A percentile compares a stretch with the other conserved stretches of the same genome.
phyloP scores from a whole-genome alignment of 1,139 yeast species.

The Kurtzmaniella natalensis region DNA sequence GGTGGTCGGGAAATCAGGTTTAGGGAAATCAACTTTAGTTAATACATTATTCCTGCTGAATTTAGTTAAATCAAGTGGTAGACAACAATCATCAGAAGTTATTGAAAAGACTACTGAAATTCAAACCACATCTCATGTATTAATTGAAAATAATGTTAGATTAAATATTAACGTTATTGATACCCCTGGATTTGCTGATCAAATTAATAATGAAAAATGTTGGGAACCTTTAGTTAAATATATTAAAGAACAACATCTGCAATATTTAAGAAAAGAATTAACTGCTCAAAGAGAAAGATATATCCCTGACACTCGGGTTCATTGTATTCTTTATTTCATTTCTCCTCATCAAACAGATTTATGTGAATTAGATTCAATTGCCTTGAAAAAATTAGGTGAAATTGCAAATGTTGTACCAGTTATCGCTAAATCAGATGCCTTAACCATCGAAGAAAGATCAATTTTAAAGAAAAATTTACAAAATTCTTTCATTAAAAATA shows the following conservation, averaged over 20 bases:
- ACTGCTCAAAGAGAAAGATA: constrained; percentile 90
- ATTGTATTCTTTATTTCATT: constrained; percentile 86
- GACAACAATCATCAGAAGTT: constrained; percentile 63
- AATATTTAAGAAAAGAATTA: constrained; percentile 88
- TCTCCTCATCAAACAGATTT: constrained; percentile 84
- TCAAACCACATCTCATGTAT: constrained; percentile 60
- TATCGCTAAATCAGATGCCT: constrained; percentile 87
- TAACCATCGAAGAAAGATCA: constrained; percentile 81
- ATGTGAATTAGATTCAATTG: constrained; percentile 76
- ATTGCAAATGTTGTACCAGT: constrained; percentile 93
- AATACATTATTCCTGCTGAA: constrained; percentile 87
- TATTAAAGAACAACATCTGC: constrained; percentile 94
- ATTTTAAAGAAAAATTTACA: constrained; percentile 72
- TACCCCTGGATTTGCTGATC: constrained; percentile 98
- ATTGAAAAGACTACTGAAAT: constrained; percentile 87
- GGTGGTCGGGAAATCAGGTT: constrained; percentile 93
- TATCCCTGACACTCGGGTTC: constrained; percentile 89
- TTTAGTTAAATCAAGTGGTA: constrained; percentile 69
- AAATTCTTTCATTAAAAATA: constrained; percentile 69
- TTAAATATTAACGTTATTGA: constrained; percentile 85
- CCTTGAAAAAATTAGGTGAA: constrained; percentile 80
- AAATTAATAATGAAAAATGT: constrained; percentile 88
- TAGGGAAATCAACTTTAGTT: constrained; percentile 88
- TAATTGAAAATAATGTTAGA: constrained; percentile 82
- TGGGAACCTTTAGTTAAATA: constrained; percentile 97